Percentiles rank a stretch among this genome's conserved stretches.
phyloP scores from a whole-genome alignment of 345 rosid species.

The Murraya paniculata region DNA sequence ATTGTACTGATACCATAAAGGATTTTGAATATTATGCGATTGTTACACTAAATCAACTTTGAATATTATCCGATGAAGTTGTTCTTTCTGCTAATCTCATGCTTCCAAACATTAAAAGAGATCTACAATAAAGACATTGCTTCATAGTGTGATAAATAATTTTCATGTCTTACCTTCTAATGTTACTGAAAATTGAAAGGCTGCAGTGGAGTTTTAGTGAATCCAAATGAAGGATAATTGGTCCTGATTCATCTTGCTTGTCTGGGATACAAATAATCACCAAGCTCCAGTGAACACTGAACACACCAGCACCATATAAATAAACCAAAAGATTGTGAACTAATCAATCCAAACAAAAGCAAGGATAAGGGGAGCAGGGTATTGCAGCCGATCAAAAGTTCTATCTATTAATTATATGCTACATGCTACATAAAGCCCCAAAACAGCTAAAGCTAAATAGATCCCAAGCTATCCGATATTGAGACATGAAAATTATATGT shows the following conservation, averaged over 20 bases:
- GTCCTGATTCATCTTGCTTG: constrained; percentile 72
- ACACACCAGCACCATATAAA: constrained; percentile 21
- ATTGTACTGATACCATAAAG: background rate
- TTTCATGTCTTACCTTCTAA: constrained; percentile 64
- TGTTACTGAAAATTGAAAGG: constrained; percentile 53
- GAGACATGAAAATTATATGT: background rate
- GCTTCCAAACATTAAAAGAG: background rate
- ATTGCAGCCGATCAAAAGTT: background rate
- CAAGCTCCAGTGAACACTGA: constrained; percentile 95
- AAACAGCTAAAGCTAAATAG: background rate
- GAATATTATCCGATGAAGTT: background rate
- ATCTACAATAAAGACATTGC: background rate
- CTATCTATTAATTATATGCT: background rate
- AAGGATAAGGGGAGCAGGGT: background rate
- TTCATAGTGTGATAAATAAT: background rate
- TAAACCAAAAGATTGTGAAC: constrained; percentile 11
- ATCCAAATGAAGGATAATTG: constrained; percentile 86
- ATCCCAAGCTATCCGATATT: background rate
- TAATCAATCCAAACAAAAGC: background rate
- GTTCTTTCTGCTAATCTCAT: constrained; percentile 1
- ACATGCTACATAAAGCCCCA: background rate
- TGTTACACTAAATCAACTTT: background rate
- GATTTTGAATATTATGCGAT: background rate
- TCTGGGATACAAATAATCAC: constrained; percentile 86
- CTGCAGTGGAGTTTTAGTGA: constrained; percentile 73